Conservation (phyloP, 73 alveolate genomes). For the Paraurostyla sp. region DNA sequence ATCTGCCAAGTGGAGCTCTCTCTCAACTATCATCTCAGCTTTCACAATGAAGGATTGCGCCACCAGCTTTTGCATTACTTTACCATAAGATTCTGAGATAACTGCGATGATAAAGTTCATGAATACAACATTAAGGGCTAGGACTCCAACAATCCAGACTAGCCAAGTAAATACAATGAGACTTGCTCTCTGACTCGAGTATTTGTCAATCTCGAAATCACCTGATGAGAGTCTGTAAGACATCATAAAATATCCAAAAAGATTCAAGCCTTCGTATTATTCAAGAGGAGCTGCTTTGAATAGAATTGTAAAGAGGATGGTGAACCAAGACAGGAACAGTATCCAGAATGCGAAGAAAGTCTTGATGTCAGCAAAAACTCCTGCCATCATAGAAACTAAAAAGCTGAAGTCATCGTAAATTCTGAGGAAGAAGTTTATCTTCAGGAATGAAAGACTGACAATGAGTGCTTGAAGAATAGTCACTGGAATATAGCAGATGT, state of each 20-base stretch:
- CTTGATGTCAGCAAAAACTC: conserved; percentile 16
- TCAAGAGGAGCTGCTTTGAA: not conserved
- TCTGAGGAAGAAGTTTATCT: conserved; percentile 36
- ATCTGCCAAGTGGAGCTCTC: not conserved
- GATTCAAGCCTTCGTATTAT: not conserved
- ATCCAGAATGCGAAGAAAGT: conserved; percentile 2
- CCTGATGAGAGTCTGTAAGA: conserved; percentile 13
- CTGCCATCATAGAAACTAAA: conserved; percentile 37
- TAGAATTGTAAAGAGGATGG: not conserved
- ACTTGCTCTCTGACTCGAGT: not conserved
- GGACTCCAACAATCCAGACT: not conserved
- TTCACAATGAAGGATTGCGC: not conserved
- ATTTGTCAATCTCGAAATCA: not conserved
- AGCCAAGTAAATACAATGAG: not conserved
- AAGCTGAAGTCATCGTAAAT: conserved; percentile 46
- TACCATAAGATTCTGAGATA: conserved; percentile 35
- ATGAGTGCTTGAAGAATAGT: not conserved
- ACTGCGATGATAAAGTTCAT: conserved; percentile 58
- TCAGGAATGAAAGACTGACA: not conserved
- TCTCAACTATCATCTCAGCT: conserved; percentile 2
- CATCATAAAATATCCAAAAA: not conserved
- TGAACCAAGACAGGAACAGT: not conserved
- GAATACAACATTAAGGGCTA: not conserved
- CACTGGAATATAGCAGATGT: not conserved
- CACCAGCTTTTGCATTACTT: conserved; percentile 4